Base-by-base conservation (phyloP, 75 land plant species). In the Pseudotsuga menziesii region DNA sequence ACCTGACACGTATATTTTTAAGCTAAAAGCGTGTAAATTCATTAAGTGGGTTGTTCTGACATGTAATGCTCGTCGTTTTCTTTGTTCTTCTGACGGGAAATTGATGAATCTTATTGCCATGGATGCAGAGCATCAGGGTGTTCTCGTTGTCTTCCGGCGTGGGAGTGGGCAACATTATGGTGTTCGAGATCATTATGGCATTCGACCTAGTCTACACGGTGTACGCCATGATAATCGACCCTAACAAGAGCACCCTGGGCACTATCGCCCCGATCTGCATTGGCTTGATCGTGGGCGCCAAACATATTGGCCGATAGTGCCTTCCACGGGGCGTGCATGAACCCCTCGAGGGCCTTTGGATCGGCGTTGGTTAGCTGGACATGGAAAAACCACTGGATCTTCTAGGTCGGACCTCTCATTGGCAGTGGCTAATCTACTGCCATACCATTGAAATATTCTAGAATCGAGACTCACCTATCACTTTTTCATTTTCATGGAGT, bases 351-450 rank as follows among this genome's bases (percentile, higher is more conserved):
- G 32, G 84, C 91, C 14, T 94, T 94, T 58, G 95, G 98, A 14
- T 95, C 95, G 5, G 95, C 95, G 1, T 41, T 92, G 23, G 91
- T 91, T 11, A 82, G 87, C 82, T 85, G 89, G 86, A 80, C 76
- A 19, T 94, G 89, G 89, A n/a, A 29, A 39, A 82, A 85, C 91
- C 98, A 94, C 55, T 94, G 98, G 98, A 84, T 94, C 57, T 94
- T 90, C 88, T 94, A 95, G 98, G 78, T 88, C 23, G 98, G 98
- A 0, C 95, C 98, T 2, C 79, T 94, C 58, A 73, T 91, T 57
- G 98, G 98, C 8, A 93, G 86, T 26, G 95, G 75, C 19, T n/a
- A n/a, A n/a, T n/a, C n/a, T n/a, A n/a, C n/a, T n/a, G n/a, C n/a
- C n/a, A n/a, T n/a, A n/a, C n/a, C n/a, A n/a, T n/a, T n/a, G n/a